These are phyloP conservation scores for Mrakia hoshinonis DNA, from an alignment of 768 basidiomycete species.

Conservation along the genomic window DNA sequence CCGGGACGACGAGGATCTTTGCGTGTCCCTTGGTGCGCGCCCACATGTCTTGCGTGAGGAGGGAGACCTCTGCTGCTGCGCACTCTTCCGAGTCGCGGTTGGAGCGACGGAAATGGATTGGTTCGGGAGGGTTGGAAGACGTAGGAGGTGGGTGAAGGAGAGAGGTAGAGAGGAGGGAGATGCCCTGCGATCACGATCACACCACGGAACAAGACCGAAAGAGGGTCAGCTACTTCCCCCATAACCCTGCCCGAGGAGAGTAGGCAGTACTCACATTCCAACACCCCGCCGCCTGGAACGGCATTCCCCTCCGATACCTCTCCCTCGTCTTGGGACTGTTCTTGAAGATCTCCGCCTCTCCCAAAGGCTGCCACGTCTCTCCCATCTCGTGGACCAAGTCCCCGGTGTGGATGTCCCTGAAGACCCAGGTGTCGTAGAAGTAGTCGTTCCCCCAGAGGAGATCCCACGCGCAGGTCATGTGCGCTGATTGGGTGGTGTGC, in stretches of 20 bases:
- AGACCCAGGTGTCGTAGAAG: slow-evolving; percentile 39
- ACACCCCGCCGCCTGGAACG: slow-evolving; percentile 26
- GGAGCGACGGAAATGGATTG: slow-evolving; percentile 21
- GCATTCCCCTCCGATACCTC: slow-evolving; percentile 35
- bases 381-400: slow-evolving; percentile 30
- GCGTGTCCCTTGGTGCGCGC: background rate
- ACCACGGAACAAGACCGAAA: background rate
- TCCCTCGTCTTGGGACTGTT: slow-evolving; percentile 32
- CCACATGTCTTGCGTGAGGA: slow-evolving; percentile 28
- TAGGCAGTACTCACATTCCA: slow-evolving; percentile 24
- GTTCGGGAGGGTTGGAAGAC: background rate
- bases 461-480: slow-evolving; percentile 43
- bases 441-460: slow-evolving; percentile 30
- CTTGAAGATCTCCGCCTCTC: slow-evolving; percentile 36
- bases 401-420: slow-evolving; percentile 38
- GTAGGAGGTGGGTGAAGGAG: background rate
- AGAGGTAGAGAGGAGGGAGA: slow-evolving; percentile 10
- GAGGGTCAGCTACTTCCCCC: background rate
- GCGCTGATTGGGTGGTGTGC: slow-evolving; percentile 38
- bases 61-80: slow-evolving; percentile 27
- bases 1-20: slow-evolving; percentile 25
- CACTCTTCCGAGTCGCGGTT: slow-evolving; percentile 5
- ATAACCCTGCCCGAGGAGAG: background rate
- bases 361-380: slow-evolving; percentile 15
- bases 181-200: background rate